Evolutionary conservation across 805 yeast genomes (phyloP).

Genomic region (Middelhovenomyces tepae): DNA sequence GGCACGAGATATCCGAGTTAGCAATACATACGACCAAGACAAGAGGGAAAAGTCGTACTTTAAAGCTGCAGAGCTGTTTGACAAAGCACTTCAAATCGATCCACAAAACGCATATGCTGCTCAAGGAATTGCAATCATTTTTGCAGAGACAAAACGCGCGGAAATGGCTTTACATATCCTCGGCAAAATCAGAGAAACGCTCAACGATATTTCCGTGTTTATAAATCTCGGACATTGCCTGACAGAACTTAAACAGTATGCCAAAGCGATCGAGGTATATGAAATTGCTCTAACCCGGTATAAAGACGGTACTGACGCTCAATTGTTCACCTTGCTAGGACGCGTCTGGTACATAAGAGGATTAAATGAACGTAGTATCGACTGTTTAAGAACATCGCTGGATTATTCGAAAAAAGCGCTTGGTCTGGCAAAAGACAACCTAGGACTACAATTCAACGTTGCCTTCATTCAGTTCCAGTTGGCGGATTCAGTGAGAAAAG

Average conservation of each 20-base stretch:
- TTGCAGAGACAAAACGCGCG: constrained; percentile 67
- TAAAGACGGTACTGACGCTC: constrained; percentile 52
- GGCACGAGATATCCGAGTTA: constrained; percentile 63
- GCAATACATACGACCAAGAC: constrained; percentile 39
- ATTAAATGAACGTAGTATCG: constrained; percentile 51
- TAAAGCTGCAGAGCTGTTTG: constrained; percentile 86
- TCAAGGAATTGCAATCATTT: constrained; percentile 90
- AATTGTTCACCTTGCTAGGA: constrained; percentile 64
- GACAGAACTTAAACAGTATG: constrained; percentile 69
- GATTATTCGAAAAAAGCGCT: constrained; percentile 54
- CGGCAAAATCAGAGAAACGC: constrained; percentile 81
- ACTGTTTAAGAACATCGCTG: constrained; percentile 52
- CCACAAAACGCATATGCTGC: constrained; percentile 89
- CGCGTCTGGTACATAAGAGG: constrained; percentile 86
- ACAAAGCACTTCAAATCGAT: constrained; percentile 80
- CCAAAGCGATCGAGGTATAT: constrained; percentile 81
- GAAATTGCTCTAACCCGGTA: constrained; percentile 67
- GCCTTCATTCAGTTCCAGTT: constrained; percentile 80
- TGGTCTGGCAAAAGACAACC: constrained; percentile 31
- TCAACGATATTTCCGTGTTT: constrained; percentile 74
- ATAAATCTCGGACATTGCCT: constrained; percentile 84
- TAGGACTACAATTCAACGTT: constrained; percentile 60
- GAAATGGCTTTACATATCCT: constrained; percentile 77
- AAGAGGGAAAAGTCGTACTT: constrained; percentile 66
- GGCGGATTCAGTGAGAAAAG: constrained; percentile 70